phyloP scores from a whole-genome alignment of 108 stramenopile species.

The Skeletonema menzelii region DNA sequence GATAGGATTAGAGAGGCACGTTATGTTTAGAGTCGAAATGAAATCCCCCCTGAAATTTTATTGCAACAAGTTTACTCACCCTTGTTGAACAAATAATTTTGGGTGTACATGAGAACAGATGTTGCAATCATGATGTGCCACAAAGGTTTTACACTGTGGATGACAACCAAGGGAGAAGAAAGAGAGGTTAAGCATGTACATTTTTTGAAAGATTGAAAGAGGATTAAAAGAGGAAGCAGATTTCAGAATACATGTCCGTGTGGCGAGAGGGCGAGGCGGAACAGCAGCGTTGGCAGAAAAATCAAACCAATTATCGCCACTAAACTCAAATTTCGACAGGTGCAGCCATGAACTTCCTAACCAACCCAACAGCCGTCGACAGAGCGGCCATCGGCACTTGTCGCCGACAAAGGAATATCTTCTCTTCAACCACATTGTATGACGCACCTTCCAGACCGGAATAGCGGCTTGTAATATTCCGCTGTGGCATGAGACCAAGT shows the following conservation, averaged over 20 bases:
- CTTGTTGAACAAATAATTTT: conserved; percentile 55
- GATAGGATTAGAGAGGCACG: neutral
- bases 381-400: neutral
- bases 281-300: neutral
- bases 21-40: neutral
- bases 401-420: neutral
- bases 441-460: conserved; percentile 55
- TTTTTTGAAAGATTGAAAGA: neutral
- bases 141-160: conserved; percentile 43
- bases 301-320: neutral
- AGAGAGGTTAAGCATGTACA: neutral
- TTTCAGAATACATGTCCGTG: neutral
- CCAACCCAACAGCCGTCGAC: neutral
- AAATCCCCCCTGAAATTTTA: neutral
- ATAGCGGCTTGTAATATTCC: conserved; percentile 52
- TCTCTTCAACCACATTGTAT: neutral
- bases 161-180: neutral
- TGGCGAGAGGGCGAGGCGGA: no score
- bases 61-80: conserved; percentile 25
- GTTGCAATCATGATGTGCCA: conserved; percentile 69
- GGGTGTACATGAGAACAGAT: conserved; percentile 63
- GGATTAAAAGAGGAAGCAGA: neutral
- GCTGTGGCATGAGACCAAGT: conserved; percentile 12
- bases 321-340: neutral
- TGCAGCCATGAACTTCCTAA: neutral